phyloP scores from a whole-genome alignment of 73 alveolate genomes.

The Paramecium sexaurelia region DNA sequence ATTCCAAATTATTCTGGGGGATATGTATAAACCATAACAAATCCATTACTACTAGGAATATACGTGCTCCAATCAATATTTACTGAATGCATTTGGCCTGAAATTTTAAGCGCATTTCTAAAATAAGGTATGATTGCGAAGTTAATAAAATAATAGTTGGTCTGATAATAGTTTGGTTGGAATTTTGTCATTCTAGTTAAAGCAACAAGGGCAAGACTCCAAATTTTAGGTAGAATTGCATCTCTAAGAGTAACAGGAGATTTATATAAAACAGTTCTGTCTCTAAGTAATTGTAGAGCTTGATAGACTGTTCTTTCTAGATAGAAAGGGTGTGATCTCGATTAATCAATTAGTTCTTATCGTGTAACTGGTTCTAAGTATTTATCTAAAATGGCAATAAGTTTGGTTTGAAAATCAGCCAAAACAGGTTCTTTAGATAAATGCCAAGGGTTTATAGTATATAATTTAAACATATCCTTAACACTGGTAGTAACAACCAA shows the following conservation, averaged over 20 bases:
- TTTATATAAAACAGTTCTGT: not conserved
- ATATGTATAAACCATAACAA: slow-evolving; percentile 1
- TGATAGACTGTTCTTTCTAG: slow-evolving; percentile 22
- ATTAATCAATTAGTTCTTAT: not conserved
- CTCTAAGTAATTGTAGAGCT: not conserved
- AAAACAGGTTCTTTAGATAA: not conserved
- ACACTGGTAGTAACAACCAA: not conserved
- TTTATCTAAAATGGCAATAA: not conserved
- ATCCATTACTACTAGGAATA: not conserved
- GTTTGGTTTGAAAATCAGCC: not conserved
- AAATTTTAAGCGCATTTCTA: not conserved
- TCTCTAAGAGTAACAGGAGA: not conserved
- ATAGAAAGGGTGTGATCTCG: slow-evolving; percentile 44
- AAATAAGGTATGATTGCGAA: not conserved
- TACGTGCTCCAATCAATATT: not conserved
- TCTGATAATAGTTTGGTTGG: not conserved
- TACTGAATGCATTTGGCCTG: not conserved
- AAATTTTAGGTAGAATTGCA: not conserved
- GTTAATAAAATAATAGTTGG: slow-evolving; percentile 10
- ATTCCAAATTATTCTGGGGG: slow-evolving; percentile 48
- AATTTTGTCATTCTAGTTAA: slow-evolving; percentile 11
- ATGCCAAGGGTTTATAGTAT: slow-evolving; percentile 11
- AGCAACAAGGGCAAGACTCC: not conserved
- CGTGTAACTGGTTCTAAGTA: not conserved
- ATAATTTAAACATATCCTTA: slow-evolving; percentile 19